Evolutionary conservation across 352 stramenopile genomes (phyloP).

Genomic region (Saprolegnia parasitica): DNA sequence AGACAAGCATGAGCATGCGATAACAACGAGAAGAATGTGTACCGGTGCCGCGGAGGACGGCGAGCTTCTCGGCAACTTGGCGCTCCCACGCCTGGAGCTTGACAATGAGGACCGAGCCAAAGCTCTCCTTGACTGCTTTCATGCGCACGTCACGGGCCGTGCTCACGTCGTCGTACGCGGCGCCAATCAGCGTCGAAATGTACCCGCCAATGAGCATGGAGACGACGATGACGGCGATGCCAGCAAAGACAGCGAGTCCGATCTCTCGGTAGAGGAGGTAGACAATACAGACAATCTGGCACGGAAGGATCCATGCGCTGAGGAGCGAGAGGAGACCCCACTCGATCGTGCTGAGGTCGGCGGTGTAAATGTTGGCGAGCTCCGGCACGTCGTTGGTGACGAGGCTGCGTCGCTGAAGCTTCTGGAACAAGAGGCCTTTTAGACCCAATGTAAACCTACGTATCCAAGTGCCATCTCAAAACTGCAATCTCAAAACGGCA

Average conservation of each 20-base stretch:
- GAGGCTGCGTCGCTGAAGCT: background rate
- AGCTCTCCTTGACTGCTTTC: constrained; percentile 42
- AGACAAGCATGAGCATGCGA: background rate
- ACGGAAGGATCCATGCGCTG: constrained; percentile 53
- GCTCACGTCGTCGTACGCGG: constrained; percentile 31
- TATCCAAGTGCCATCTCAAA: background rate
- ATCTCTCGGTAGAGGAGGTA: constrained; percentile 53
- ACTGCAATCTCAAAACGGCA: background rate
- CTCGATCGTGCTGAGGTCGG: constrained; percentile 12
- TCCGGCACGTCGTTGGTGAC: constrained; percentile 2
- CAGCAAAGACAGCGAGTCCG: constrained; percentile 44
- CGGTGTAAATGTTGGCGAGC: constrained; percentile 17
- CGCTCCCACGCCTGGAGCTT: constrained; percentile 90
- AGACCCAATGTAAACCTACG: constrained; percentile 19
- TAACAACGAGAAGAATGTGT: background rate
- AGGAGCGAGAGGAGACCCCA: constrained; percentile 18
- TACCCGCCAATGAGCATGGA: constrained; percentile 81
- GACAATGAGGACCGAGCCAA: constrained; percentile 76
- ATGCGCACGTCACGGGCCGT: constrained; percentile 39
- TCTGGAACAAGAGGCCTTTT: constrained; percentile 20
- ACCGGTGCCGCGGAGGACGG: constrained; percentile 36
- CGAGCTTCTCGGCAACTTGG: constrained; percentile 77
- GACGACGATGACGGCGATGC: constrained; percentile 37
- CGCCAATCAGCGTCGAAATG: constrained; percentile 26
- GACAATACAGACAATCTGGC: constrained; percentile 48